Conservation (phyloP, 192 early-diverging fungal species). For the Coemansia sp. region DNA sequence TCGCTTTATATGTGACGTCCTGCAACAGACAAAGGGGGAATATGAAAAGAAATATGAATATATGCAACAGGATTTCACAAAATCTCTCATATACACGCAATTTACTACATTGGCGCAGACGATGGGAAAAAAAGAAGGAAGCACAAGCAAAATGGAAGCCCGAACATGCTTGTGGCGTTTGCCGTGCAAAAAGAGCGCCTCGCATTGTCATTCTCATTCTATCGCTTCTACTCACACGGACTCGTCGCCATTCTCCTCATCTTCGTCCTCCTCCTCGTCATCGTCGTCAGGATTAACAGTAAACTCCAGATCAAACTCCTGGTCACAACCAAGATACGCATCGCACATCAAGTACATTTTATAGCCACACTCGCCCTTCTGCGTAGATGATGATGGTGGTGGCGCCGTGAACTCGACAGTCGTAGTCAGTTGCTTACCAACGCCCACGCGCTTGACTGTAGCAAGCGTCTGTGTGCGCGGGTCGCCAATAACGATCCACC, state of each 20-base stretch:
- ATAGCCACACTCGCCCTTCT: constrained; percentile 59
- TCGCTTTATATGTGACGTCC: too few species aligned
- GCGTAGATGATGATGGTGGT: constrained; percentile 11
- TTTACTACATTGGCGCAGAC: not conserved
- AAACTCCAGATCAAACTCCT: constrained; percentile 82
- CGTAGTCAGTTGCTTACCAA: constrained; percentile 63
- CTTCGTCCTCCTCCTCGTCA: constrained; percentile 48
- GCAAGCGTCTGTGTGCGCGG: constrained; percentile 72
- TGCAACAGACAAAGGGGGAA: too few species aligned
- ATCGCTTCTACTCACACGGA: not conserved
- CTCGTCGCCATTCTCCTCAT: constrained; percentile 34
- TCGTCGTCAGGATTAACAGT: constrained; percentile 39
- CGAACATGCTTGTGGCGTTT: too few species aligned
- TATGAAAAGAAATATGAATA: not conserved
- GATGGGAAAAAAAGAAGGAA: not conserved
- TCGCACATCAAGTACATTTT: constrained; percentile 95
- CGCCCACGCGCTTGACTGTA: constrained; percentile 83
- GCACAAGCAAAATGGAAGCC: not conserved
- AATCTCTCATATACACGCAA: not conserved
- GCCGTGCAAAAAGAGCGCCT: too few species aligned
- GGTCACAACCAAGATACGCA: constrained; percentile 90
- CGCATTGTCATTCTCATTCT: too few species aligned
- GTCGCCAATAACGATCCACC: constrained; percentile 97
- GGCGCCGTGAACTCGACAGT: constrained; percentile 87
- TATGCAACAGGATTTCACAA: not conserved